These are phyloP conservation scores for Sergeia podlipaevii DNA, from an alignment of 208 protist species.

Conservation along the genomic window DNA sequence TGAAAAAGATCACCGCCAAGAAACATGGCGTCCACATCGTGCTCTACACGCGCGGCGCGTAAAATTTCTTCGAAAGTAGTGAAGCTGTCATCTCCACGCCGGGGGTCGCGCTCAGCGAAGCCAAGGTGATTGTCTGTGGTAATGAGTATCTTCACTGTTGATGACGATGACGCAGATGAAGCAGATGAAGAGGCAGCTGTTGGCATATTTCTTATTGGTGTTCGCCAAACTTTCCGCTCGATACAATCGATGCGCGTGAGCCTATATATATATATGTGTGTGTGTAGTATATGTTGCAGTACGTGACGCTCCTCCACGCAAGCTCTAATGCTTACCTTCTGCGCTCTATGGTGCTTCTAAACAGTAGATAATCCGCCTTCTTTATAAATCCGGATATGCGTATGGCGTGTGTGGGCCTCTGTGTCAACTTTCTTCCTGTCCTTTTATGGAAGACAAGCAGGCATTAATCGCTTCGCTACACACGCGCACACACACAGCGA, in stretches of 20 bases:
- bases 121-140: slow-evolving; percentile 98
- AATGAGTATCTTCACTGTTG: slow-evolving; percentile 87
- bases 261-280: slow-evolving; percentile 1
- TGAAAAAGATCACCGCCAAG: slow-evolving; percentile 99
- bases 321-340: background rate
- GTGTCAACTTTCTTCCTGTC: slow-evolving; percentile 13
- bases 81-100: slow-evolving; percentile 98
- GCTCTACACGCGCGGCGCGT: slow-evolving; percentile 83
- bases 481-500: too few species aligned
- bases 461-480: too few species aligned
- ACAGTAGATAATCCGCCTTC: background rate
- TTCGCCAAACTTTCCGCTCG: too few species aligned
- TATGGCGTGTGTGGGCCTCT: background rate
- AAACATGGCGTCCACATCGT: slow-evolving; percentile 96
- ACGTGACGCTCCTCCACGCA: too few species aligned
- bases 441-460: slow-evolving; percentile 4
- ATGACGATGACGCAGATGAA: slow-evolving; percentile 15
- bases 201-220: background rate
- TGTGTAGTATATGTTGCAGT: slow-evolving; percentile 6
- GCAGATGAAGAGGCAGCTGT: background rate
- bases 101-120: slow-evolving; percentile 92
- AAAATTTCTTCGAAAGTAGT: slow-evolving; percentile 98
- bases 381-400: background rate
- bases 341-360: background rate
- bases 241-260: background rate